phyloP scores from a whole-genome alignment of 2,329 filamentous ascomycete species.

The Bipolaris zeicola region DNA sequence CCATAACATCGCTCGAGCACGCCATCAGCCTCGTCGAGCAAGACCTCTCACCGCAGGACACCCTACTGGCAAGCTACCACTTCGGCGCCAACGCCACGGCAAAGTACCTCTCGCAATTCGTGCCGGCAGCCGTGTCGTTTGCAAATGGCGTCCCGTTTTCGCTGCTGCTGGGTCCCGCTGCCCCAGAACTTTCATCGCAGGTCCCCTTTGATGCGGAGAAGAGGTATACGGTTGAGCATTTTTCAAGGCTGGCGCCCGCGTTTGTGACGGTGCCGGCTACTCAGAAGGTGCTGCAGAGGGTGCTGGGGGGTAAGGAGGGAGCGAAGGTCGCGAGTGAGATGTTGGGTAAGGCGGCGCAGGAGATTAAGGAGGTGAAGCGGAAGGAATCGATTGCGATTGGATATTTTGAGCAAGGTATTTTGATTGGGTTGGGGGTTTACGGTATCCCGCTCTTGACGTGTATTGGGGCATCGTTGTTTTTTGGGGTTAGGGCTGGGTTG shows the following conservation, averaged over 20 bases:
- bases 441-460: constrained; percentile 39
- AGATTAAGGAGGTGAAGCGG: constrained; percentile 43
- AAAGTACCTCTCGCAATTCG: constrained; percentile 66
- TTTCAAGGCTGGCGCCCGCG: constrained; percentile 25
- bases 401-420: constrained; percentile 42
- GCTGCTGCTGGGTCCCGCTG: constrained; percentile 53
- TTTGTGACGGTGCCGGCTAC: constrained; percentile 18
- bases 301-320: constrained; percentile 17
- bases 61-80: constrained; percentile 57
- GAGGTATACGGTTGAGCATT: constrained; percentile 28
- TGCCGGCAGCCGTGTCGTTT: constrained; percentile 57
- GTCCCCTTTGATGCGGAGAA: constrained; percentile 20
- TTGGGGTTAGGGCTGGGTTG: constrained; percentile 33
- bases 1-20: constrained; percentile 60
- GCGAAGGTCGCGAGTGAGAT: constrained; percentile 19
- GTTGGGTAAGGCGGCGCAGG: constrained; percentile 23
- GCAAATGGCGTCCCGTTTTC: constrained; percentile 64
- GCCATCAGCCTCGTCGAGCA: constrained; percentile 56
- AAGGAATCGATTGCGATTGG: constrained; percentile 39
- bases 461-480: constrained; percentile 33
- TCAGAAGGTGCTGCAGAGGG: constrained; percentile 26
- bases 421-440: constrained; percentile 45
- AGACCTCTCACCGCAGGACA: constrained; percentile 29
- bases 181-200: constrained; percentile 17
- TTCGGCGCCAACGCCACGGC: constrained; percentile 58